Conservation (phyloP, 352 stramenopile species). For the Phytophthora boehmeriae region DNA sequence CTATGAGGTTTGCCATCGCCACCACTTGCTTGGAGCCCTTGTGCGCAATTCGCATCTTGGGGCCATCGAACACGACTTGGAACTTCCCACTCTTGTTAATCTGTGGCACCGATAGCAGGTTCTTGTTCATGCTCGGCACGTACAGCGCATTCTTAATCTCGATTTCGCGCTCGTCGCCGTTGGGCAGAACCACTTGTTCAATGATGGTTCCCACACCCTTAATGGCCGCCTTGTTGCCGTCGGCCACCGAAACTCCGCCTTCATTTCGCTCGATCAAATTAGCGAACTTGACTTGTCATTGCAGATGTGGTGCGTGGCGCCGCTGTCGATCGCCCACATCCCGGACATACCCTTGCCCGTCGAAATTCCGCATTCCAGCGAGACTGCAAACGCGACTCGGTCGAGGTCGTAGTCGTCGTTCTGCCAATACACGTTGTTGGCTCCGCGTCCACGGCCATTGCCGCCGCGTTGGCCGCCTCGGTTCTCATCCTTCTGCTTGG, state of each 20-base stretch:
- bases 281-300: slow-evolving; percentile 18
- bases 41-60: slow-evolving; percentile 13
- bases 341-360: slow-evolving; percentile 10
- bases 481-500: slow-evolving; percentile 25
- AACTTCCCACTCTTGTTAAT: slow-evolving; percentile 24
- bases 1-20: slow-evolving; percentile 11
- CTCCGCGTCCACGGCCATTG: slow-evolving; percentile 7
- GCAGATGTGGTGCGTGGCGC: slow-evolving; percentile 19
- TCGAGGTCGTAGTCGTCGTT: slow-evolving; percentile 7
- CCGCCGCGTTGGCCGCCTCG: background rate
- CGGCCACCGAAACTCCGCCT: slow-evolving; percentile 4
- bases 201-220: slow-evolving; percentile 15
- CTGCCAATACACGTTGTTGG: slow-evolving; percentile 17
- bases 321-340: slow-evolving; percentile 19
- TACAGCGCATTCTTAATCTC: slow-evolving; percentile 19
- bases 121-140: slow-evolving; percentile 19
- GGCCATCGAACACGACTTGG: slow-evolving; percentile 24
- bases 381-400: slow-evolving; percentile 23
- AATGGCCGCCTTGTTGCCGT: slow-evolving; percentile 10
- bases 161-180: slow-evolving; percentile 12
- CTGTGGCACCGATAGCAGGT: slow-evolving; percentile 4
- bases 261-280: slow-evolving; percentile 8
- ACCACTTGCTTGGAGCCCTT: slow-evolving; percentile 25
- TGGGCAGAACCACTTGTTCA: slow-evolving; percentile 9
- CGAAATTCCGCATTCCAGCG: slow-evolving; percentile 11